Conservation (phyloP, 2,329 filamentous ascomycete species). For the Microsporum audouinii region DNA sequence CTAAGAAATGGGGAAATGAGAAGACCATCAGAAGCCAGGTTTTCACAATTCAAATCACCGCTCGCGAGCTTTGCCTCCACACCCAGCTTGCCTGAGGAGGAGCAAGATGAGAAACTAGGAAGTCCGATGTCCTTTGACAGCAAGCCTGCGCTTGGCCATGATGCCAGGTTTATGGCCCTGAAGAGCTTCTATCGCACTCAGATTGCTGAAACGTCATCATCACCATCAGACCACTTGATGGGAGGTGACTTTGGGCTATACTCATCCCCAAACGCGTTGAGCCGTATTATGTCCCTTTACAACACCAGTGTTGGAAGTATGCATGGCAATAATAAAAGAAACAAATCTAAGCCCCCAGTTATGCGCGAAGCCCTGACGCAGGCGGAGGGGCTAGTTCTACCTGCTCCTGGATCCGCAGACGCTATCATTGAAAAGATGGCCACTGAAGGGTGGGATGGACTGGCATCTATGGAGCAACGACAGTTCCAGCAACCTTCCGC, state of each 20-base stretch:
- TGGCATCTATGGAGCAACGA: conserved; percentile 45
- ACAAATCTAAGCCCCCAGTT: conserved; percentile 54
- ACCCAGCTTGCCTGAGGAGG: conserved; percentile 16
- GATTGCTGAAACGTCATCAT: conserved; percentile 50
- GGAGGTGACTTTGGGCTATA: conserved; percentile 43
- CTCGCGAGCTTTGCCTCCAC: conserved; percentile 26
- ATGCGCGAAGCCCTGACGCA: conserved; percentile 69
- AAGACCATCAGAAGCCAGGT: conserved; percentile 30
- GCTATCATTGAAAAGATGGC: conserved; percentile 50
- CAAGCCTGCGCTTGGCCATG: conserved; percentile 42
- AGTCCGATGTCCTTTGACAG: conserved; percentile 25
- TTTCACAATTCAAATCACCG: conserved; percentile 25
- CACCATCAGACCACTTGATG: conserved; percentile 39
- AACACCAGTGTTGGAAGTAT: conserved; percentile 50
- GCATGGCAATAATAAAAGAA: conserved; percentile 45
- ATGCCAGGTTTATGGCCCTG: conserved; percentile 61
- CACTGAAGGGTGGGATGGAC: conserved; percentile 51
- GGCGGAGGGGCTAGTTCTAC: conserved; percentile 59
- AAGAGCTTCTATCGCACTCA: conserved; percentile 74
- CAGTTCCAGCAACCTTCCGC: conserved; percentile 39
- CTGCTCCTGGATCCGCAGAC: conserved; percentile 49
- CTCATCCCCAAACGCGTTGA: conserved; percentile 67
- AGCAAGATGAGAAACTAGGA: conserved; percentile 20
- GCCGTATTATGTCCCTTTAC: conserved; percentile 86
- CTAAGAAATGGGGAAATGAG: conserved; percentile 43